These are phyloP conservation scores for Stylonectria norvegica DNA, from an alignment of 2,329 filamentous ascomycete species.

Conservation along the genomic window DNA sequence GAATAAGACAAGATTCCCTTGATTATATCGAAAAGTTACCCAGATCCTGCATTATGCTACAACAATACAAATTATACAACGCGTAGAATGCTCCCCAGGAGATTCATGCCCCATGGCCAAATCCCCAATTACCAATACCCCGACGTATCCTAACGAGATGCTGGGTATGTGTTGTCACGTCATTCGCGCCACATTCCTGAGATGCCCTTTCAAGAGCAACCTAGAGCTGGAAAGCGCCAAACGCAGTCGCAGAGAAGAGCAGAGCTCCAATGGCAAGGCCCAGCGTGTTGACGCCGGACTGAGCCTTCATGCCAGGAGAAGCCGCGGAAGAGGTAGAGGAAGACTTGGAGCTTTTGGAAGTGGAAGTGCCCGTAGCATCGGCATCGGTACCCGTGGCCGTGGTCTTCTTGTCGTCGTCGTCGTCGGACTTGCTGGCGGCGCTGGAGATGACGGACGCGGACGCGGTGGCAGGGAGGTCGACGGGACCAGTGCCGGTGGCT, in stretches of 20 bases:
- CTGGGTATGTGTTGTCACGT: no score
- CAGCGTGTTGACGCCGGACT: slow-evolving; percentile 28
- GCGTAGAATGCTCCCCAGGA: no score
- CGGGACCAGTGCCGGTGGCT: slow-evolving; percentile 35
- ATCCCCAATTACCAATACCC: no score
- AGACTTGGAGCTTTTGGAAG: slow-evolving; percentile 16
- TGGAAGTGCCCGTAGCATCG: slow-evolving; percentile 8
- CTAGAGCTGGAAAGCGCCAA: slow-evolving; percentile 27
- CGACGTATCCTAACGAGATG: no score
- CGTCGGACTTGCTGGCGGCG: slow-evolving; percentile 10
- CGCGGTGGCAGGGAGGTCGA: slow-evolving; percentile 24
- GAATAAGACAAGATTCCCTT: no score
- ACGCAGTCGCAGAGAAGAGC: slow-evolving; percentile 33
- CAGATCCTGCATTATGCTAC: no score
- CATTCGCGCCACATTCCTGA: no score
- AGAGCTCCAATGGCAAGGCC: slow-evolving; percentile 36
- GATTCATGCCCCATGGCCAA: no score
- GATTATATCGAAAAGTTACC: no score
- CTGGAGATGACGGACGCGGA: slow-evolving; percentile 30
- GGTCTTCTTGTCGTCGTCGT: slow-evolving; percentile 4
- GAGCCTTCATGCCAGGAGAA: slow-evolving; percentile 17
- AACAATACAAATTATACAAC: no score
- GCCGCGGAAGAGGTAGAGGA: slow-evolving; percentile 16
- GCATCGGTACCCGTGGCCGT: slow-evolving; percentile 9
- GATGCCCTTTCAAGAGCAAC: not conserved